A percentile compares a stretch with the other conserved stretches of the same genome.
These are phyloP conservation scores for Amoeboaphelidium occidentale DNA, from an alignment of 371 early-diverging fungal genomes.

Conservation along the genomic window DNA sequence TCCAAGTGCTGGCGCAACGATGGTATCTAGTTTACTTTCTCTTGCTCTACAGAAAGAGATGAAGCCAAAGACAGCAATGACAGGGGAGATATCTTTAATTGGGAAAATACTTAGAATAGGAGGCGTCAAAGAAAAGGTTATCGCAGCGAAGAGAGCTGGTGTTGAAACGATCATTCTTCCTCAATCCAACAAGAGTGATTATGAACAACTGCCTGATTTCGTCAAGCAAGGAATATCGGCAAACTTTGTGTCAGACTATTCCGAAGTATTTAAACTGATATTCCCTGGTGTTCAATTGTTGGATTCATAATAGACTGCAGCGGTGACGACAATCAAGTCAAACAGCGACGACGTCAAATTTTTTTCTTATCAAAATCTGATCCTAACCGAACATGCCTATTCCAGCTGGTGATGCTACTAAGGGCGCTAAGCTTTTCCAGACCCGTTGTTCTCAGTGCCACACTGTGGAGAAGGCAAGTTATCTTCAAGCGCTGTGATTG, in stretches of 20 bases:
- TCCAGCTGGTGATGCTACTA: not conserved
- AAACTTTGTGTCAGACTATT: not conserved
- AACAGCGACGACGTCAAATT: too few species aligned
- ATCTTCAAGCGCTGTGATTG: constrained; percentile 1
- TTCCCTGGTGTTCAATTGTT: not conserved
- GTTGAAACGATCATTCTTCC: constrained; percentile 73
- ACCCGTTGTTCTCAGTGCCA: constrained; percentile 96
- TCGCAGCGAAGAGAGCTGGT: constrained; percentile 86
- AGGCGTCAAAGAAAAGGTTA: constrained; percentile 87
- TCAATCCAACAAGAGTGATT: constrained; percentile 61
- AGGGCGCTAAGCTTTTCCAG: constrained; percentile 94
- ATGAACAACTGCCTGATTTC: constrained; percentile 78
- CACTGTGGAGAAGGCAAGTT: constrained; percentile 58
- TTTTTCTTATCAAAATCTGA: too few species aligned
- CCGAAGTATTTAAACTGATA: not conserved
- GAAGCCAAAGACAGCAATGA: constrained; percentile 69
- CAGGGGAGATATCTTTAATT: constrained; percentile 87
- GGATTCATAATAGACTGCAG: not conserved
- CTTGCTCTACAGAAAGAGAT: constrained; percentile 54
- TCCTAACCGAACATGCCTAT: not conserved
- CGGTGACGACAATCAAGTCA: too few species aligned
- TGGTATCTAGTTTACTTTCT: constrained; percentile 77
- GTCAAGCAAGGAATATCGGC: constrained; percentile 63
- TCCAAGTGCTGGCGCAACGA: constrained; percentile 84
- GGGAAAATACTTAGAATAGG: constrained; percentile 91